These are phyloP conservation scores for Fomitopsis pulvina DNA, from an alignment of 768 basidiomycete genomes.

Conservation along the genomic window DNA sequence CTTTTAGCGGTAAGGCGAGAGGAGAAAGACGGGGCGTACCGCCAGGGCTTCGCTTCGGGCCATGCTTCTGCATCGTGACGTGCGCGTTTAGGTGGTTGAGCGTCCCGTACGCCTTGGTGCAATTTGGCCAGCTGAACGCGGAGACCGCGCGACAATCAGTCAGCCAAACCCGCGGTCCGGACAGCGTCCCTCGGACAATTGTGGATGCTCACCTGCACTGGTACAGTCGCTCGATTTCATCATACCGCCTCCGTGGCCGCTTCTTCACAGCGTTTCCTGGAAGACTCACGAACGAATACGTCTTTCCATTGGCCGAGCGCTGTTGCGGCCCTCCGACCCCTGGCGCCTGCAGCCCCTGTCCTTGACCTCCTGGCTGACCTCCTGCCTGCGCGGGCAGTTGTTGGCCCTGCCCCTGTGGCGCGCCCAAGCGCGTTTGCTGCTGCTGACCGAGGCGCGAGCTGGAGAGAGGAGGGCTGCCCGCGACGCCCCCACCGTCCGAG, in stretches of 20 bases:
- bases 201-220: slow-evolving; percentile 58
- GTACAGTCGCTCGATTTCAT: slow-evolving; percentile 94
- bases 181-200: slow-evolving; percentile 1
- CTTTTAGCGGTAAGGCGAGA: slow-evolving; percentile 2
- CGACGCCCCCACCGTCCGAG: slow-evolving; percentile 11
- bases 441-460: slow-evolving; percentile 2
- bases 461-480: slow-evolving; percentile 4
- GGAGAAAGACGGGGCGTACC: slow-evolving; percentile 45
- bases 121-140: slow-evolving; percentile 26
- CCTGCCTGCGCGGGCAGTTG: slow-evolving; percentile 6
- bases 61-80: slow-evolving; percentile 98
- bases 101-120: slow-evolving; percentile 85
- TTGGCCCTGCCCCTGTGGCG: slow-evolving; percentile 3
- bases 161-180: not conserved
- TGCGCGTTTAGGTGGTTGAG: slow-evolving; percentile 97
- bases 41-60: slow-evolving; percentile 78
- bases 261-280: slow-evolving; percentile 80
- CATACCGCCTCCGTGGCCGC: slow-evolving; percentile 79
- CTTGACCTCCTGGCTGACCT: not conserved
- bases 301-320: slow-evolving; percentile 42
- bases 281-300: slow-evolving; percentile 76
- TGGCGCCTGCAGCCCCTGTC: not conserved
- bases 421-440: slow-evolving; percentile 2
- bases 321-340: slow-evolving; percentile 17
- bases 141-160: not conserved